Evolutionary conservation across 2,329 filamentous ascomycete genomes (phyloP).

Genomic region (Myriosclerotinia curreyana): DNA sequence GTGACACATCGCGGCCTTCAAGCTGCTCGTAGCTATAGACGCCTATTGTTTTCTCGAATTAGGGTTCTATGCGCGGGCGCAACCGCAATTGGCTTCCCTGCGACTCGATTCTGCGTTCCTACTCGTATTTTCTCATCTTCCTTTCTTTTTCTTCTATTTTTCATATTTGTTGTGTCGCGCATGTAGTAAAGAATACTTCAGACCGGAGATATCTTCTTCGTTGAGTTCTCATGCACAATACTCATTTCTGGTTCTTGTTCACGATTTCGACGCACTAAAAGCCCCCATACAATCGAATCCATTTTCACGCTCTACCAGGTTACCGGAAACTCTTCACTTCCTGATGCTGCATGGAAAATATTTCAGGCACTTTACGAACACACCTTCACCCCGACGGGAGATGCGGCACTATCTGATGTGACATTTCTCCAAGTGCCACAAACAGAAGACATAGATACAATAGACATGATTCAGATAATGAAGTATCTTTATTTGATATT

Average conservation of each 20-base stretch:
- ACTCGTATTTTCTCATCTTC: no score
- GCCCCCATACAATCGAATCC: conserved; percentile 64
- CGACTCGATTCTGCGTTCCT: neutral
- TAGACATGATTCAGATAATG: conserved; percentile 62
- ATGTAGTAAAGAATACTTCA: neutral
- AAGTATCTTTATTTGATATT: conserved; percentile 59
- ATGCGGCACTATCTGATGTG: conserved; percentile 45
- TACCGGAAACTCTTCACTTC: conserved; percentile 34
- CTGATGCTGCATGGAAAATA: conserved; percentile 48
- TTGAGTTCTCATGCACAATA: conserved; percentile 30
- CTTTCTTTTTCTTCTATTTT: neutral
- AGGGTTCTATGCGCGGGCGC: neutral
- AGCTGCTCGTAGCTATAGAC: no score
- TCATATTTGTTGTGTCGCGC: neutral
- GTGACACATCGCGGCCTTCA: neutral
- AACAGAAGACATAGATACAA: conserved; percentile 55
- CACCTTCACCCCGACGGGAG: conserved; percentile 43
- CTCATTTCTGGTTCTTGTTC: neutral
- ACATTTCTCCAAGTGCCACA: conserved; percentile 27
- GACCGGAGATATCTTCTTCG: conserved; percentile 23
- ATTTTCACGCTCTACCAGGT: conserved; percentile 56
- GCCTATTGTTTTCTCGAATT: no score
- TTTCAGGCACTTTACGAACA: conserved; percentile 45
- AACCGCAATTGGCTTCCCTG: neutral
- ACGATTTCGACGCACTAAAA: conserved; percentile 1